These are phyloP conservation scores for Termitomyces sp. DNA, from an alignment of 768 basidiomycete genomes.

Conservation along the genomic window DNA sequence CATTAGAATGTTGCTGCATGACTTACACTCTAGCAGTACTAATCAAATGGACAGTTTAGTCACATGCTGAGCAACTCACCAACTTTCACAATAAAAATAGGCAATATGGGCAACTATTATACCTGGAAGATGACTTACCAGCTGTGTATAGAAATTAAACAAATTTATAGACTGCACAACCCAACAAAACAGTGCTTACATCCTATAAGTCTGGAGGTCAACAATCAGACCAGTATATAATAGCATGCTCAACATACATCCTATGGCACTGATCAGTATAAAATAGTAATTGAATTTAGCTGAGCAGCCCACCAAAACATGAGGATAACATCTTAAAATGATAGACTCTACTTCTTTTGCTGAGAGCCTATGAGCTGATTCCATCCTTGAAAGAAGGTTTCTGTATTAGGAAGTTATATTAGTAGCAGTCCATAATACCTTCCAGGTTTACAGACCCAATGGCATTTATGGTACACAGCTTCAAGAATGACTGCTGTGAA, in stretches of 20 bases:
- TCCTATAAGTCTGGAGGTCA: background rate
- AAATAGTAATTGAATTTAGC: background rate
- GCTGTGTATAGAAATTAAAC: background rate
- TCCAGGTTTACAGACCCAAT: background rate
- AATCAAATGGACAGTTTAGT: background rate
- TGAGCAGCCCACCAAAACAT: slow-evolving; percentile 6
- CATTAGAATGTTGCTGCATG: no score
- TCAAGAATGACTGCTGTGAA: slow-evolving; percentile 4
- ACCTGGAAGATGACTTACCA: background rate
- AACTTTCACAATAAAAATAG: background rate
- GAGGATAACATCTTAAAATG: slow-evolving; percentile 10
- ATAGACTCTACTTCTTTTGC: slow-evolving; percentile 6
- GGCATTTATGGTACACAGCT: slow-evolving; percentile 7
- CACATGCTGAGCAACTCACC: background rate
- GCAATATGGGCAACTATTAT: background rate
- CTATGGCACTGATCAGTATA: background rate
- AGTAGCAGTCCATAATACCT: background rate
- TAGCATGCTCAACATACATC: background rate
- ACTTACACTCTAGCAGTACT: no score
- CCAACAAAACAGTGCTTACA: background rate
- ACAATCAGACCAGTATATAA: background rate
- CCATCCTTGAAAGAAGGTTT: slow-evolving; percentile 6
- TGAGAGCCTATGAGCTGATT: background rate
- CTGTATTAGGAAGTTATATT: background rate
- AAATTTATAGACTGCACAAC: background rate